Conservation (phyloP, 768 basidiomycete species). For the Lactarius trivialis region DNA sequence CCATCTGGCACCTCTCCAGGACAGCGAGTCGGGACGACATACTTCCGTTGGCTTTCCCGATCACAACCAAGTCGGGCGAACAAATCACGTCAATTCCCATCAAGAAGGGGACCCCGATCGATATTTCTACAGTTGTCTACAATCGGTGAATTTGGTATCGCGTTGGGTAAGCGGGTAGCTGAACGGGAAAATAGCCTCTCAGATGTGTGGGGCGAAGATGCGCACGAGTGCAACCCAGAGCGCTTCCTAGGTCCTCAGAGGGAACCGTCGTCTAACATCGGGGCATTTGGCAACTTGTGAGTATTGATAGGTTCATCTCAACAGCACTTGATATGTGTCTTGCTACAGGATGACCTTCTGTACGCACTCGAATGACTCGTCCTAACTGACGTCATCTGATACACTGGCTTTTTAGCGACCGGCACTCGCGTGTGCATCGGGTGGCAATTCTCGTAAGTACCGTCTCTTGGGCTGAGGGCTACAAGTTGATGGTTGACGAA, state of each 20-base stretch:
- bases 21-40: too few species aligned
- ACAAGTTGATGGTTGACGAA: not conserved
- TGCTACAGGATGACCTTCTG: conserved; percentile 6
- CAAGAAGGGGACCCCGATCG: too few species aligned
- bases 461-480: not conserved
- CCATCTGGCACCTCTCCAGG: too few species aligned
- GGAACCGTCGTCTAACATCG: not conserved
- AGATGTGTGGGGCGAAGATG: conserved; percentile 10
- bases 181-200: not conserved
- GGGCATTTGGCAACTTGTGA: conserved; percentile 3
- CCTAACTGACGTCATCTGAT: not conserved
- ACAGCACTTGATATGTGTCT: not conserved
- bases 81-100: too few species aligned
- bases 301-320: not conserved
- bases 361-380: not conserved
- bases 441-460: conserved; percentile 1
- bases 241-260: conserved; percentile 4
- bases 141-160: not conserved
- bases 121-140: not conserved
- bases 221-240: conserved; percentile 4
- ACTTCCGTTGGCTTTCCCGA: too few species aligned
- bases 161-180: not conserved
- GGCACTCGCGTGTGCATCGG: conserved; percentile 5
- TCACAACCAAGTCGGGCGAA: too few species aligned
- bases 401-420: not conserved